phyloP scores from a whole-genome alignment of 768 basidiomycete genomes.

The Lentinus brumalis region DNA sequence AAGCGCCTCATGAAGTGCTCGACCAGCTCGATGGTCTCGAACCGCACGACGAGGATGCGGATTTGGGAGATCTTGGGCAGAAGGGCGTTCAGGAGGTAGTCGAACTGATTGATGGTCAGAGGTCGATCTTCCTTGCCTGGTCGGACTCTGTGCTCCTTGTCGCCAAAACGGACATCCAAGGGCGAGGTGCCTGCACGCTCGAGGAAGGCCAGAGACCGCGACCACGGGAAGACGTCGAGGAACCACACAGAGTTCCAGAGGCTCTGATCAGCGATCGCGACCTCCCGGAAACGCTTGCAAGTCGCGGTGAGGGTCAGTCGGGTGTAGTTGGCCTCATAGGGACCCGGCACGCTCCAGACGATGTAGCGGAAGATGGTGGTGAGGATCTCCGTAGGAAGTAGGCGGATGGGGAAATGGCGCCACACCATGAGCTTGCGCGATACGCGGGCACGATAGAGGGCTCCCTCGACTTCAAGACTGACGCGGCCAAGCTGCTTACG shows the following conservation, averaged over 20 bases:
- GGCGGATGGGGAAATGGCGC: conserved; percentile 56
- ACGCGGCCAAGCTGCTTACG: conserved; percentile 19
- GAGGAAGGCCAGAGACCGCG: conserved; percentile 57
- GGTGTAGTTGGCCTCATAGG: conserved; percentile 29
- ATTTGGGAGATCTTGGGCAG: conserved; percentile 57
- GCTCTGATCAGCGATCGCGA: conserved; percentile 26
- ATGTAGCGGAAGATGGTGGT: conserved; percentile 63
- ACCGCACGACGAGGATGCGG: conserved; percentile 58
- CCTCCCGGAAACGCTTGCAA: conserved; percentile 41
- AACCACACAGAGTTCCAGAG: conserved; percentile 63
- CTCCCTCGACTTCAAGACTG: conserved; percentile 19
- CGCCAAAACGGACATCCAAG: conserved; percentile 66
- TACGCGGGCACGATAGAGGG: conserved; percentile 14
- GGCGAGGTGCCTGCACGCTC: conserved; percentile 55
- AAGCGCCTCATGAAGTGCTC: conserved; percentile 40
- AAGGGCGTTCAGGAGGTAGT: conserved; percentile 49
- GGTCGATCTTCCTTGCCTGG: neutral
- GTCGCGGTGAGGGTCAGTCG: conserved; percentile 60
- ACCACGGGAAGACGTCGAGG: conserved; percentile 49
- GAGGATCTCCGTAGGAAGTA: conserved; percentile 68
- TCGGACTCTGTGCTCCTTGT: conserved; percentile 28
- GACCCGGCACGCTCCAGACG: conserved; percentile 47
- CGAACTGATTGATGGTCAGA: conserved; percentile 47
- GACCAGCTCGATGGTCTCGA: conserved; percentile 58
- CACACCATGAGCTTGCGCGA: conserved; percentile 35